Percentiles rank a stretch among this genome's conserved stretches.
These are phyloP conservation scores for Cucurbitaria berberidis DNA, from an alignment of 2,329 filamentous ascomycete genomes.

Conservation along the genomic window DNA sequence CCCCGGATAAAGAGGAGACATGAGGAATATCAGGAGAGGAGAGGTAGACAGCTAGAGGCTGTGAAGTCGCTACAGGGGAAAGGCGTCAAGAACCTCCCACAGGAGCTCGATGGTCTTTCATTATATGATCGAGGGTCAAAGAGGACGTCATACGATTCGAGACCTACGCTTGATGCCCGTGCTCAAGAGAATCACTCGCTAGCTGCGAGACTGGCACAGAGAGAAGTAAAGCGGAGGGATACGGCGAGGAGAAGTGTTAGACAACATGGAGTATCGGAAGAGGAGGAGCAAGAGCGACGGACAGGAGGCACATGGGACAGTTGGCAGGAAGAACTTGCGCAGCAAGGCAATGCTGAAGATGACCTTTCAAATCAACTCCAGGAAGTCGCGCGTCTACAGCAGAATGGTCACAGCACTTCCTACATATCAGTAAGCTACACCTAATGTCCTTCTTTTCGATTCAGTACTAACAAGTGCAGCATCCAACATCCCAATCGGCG, in stretches of 20 bases:
- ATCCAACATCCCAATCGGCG: conserved; percentile 32
- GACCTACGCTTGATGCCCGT: conserved; percentile 39
- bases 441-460: not conserved
- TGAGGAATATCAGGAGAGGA: conserved; percentile 53
- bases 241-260: conserved; percentile 57
- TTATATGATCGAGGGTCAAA: conserved; percentile 20
- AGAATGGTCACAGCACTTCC: conserved; percentile 29
- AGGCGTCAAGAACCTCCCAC: conserved; percentile 14
- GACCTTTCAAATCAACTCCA: conserved; percentile 61
- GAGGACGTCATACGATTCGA: conserved; percentile 33
- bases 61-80: conserved; percentile 35
- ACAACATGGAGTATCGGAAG: conserved; percentile 63
- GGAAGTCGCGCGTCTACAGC: conserved; percentile 52
- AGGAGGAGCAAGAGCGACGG: conserved; percentile 64
- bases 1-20: conserved; percentile 76
- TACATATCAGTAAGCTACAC: conserved; percentile 32
- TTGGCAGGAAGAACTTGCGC: conserved; percentile 54
- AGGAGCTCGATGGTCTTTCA: conserved; percentile 33
- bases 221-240: conserved; percentile 45
- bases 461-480: conserved; percentile 27
- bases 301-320: conserved; percentile 60
- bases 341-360: conserved; percentile 46
- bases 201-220: conserved; percentile 44
- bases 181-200: conserved; percentile 37
- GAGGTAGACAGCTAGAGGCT: conserved; percentile 31